Base-by-base conservation (phyloP, 352 stramenopile species). In the Phytopythium helicoides region DNA sequence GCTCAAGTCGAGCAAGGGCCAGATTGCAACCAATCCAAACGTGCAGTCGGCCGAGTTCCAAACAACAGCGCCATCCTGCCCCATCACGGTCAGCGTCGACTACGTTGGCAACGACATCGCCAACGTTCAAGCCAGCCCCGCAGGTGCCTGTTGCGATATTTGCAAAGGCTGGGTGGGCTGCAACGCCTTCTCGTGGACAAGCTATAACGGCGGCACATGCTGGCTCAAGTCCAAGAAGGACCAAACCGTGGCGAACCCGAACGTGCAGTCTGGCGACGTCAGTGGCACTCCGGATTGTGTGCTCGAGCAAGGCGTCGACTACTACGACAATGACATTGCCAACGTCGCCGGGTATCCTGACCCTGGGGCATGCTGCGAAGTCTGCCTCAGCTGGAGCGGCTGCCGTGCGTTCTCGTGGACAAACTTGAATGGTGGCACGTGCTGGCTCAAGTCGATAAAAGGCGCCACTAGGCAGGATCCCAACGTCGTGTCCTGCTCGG, bases 241-340 rank as follows among this genome's bases (percentile, higher is more conserved):
- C 22, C 19, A 38, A 42, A 55, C 37, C n/a, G 26, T 25, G 15
- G 2, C 2, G 6, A 68, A 60, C 22, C 35, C 41, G 1, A 51
- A 52, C 21, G 45, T 62, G 14, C 55, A 67, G 28, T 67, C 62
- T 21, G 42, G 61, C 15, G 38, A 56, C 22, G 60, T 68, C 10
- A 62, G 15, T 9, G 68, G 61, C 19, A 57, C 14, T 1, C 48
- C 56, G 0, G 39, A 58, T 15, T 71, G 55, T 22, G 39, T 5
- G 2, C 37, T 76, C 15, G 21, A 73, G 39, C 6, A 64, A 3
- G 36, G 71, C 35, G 28, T 60, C 12, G 62, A 75, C 46, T 78
- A 61, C 31, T 36, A 58, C 33, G 55, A 66, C 48, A 70, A 78
- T 22, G 68, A 78, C 36, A 62, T 78, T 10, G 54, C 33, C n/a